Base-by-base conservation (phyloP, 192 early-diverging fungal species). In the Funneliformis geosporum region DNA sequence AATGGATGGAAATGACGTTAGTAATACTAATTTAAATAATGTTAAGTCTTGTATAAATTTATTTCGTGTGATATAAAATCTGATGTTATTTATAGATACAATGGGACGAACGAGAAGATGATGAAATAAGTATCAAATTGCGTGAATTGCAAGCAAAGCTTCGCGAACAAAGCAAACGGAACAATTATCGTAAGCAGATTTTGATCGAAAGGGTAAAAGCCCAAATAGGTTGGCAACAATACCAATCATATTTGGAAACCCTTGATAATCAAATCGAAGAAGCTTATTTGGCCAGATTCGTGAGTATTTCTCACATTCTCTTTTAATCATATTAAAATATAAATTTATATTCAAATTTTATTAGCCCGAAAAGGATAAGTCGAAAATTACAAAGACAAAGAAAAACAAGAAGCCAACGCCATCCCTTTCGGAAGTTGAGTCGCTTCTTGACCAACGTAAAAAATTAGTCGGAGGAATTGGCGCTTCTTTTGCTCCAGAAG, bases 201-300 rank as follows among this genome's bases (percentile, higher is more conserved):
- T 82, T 98, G 39, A 82, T 91, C 16, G 87, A 92, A 3, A 85
- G 92, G 6, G 93, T 95, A 5, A 86, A 88, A 60, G 87, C 91
- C 43, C 91, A 92, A 77, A 89, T 95, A 50, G 94, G 89, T 5
- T 95, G 88, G 82, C 95, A 97, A 78, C 93, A 98, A 84, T 98
- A 95, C 85, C 91, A 89, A 38, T 87, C 90, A 39, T 92, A 97
- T 21, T 83, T 97, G 74, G 96, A 97, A 73, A 93, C 94, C 68
- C 86, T 96, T 42, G 95, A 97, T 80, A 94, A 92, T 82, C 93
- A 94, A 82, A 92, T 98, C 23, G 96, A 97, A 81, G 90, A 92
- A 81, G 89, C 90, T 80, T 98, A 95, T 79, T 82, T 92, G 28
- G 95, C 95, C 83, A 89, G 96, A 70, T 93, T 95, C 85, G 93